Conservation (phyloP, 371 early-diverging fungal species). For the Mortierella sp. region DNA sequence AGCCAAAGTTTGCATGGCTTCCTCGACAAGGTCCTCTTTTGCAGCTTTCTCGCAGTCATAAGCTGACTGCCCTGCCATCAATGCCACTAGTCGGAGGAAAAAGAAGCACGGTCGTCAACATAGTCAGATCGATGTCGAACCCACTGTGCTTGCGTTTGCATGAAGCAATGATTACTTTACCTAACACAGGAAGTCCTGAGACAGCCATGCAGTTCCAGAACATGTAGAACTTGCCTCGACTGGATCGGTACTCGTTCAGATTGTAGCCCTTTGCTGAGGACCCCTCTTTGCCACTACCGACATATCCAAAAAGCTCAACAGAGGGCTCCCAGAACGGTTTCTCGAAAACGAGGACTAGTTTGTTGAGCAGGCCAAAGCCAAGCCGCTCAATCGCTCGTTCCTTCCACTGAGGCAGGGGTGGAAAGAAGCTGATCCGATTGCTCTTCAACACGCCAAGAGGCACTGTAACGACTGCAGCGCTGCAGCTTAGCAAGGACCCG, state of each 20-base stretch:
- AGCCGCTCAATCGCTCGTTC: constrained; percentile 44
- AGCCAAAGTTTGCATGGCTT: constrained; percentile 37
- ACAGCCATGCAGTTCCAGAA: constrained; percentile 55
- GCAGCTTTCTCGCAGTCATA: constrained; percentile 34
- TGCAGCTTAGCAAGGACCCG: constrained; percentile 23
- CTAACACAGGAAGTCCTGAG: constrained; percentile 46
- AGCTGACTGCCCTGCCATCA: constrained; percentile 54
- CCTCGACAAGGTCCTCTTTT: constrained; percentile 39
- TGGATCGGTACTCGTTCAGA: constrained; percentile 38
- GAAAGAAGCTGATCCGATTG: constrained; percentile 46
- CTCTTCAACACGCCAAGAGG: constrained; percentile 57
- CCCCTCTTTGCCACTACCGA: constrained; percentile 26
- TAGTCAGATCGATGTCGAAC: too few relatives aligned
- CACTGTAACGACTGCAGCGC: constrained; percentile 50
- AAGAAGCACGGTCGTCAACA: background rate
- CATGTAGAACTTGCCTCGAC: constrained; percentile 58
- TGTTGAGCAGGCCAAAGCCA: constrained; percentile 59
- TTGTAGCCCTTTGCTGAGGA: constrained; percentile 4
- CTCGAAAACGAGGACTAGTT: constrained; percentile 58
- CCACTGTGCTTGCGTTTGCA: too few relatives aligned
- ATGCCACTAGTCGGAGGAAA: constrained; percentile 19
- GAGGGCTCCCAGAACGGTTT: constrained; percentile 54
- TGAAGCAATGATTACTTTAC: too few relatives aligned
- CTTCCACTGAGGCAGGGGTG: constrained; percentile 56
- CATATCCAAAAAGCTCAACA: constrained; percentile 56